Base-by-base conservation (phyloP, 2,329 filamentous ascomycete species). In the Cytospora paraplurivora region DNA sequence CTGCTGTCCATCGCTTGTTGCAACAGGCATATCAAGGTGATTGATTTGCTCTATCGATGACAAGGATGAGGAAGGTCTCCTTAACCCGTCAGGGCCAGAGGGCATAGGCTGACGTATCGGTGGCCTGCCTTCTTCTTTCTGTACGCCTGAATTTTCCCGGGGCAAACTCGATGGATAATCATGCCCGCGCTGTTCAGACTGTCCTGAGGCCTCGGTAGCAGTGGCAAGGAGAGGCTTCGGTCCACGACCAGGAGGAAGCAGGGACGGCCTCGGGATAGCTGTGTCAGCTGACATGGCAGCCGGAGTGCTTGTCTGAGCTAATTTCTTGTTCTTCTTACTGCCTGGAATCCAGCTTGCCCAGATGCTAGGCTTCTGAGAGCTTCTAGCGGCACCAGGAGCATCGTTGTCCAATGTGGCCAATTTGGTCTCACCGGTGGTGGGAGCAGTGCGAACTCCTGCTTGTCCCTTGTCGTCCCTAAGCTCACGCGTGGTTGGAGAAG, bases 301-400 rank as follows among this genome's bases (percentile, higher is more conserved):
- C 27, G 21, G 6, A 7, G 6, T n/a, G 12, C 8, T 35, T 12
- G 35, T n/a, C 38, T 61, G 51, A 11, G 41, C 38, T 7, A 7
- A 19, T 34, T 49, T 61, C 32, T 60, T 49, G 7, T 34, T 37
- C 19, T 55, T 61, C 51, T 19, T 61, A 8, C 51, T n/a, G 32
- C 52, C 27, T 27, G 35, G 27, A 12, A 8, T 37, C 34, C 10
- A 11, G 4, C 11, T 5, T 27, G n/a, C 2, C 34, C 5, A 49
- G 38, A 33, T 12, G 10, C 41, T 27, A 21, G 55, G 12, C 51
- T 61, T 61, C 21, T 41, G 49, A 33, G 59, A 34, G 19, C 49
- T 61, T 15, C 19, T 38, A 21, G 38, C 49, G 35, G 59, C 51
- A 12, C 58, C 38, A n/a, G 38, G 13, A n/a, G n/a, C 38, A n/a